Evolutionary conservation across 1,139 yeast genomes (phyloP).

Genomic region (Yamadazyma dendronema): DNA sequence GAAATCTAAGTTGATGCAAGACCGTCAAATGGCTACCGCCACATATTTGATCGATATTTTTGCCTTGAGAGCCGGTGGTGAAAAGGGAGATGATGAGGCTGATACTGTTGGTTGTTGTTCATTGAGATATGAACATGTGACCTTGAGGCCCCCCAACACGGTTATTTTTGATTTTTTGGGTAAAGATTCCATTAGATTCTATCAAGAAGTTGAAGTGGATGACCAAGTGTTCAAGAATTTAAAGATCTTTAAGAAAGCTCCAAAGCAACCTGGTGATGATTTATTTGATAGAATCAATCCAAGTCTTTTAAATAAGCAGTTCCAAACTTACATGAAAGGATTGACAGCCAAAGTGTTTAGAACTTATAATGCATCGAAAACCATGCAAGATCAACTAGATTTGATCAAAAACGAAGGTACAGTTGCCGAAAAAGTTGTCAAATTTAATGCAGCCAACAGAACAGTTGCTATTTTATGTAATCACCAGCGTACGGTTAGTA

Average conservation of each 20-base stretch:
- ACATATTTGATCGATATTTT: slow-evolving; percentile 90
- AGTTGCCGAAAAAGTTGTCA: slow-evolving; percentile 80
- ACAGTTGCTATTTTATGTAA: slow-evolving; percentile 95
- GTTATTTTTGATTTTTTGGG: slow-evolving; percentile 95
- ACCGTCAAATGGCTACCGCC: slow-evolving; percentile 92
- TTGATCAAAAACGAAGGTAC: slow-evolving; percentile 81
- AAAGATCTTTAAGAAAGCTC: slow-evolving; percentile 79
- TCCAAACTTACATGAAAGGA: slow-evolving; percentile 89
- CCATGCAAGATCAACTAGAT: slow-evolving; percentile 94
- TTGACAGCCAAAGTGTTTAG: slow-evolving; percentile 96
- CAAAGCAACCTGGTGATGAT: slow-evolving; percentile 89
- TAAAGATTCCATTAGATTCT: slow-evolving; percentile 90
- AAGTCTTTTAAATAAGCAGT: slow-evolving; percentile 73
- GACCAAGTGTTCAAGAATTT: slow-evolving; percentile 86
- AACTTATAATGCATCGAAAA: slow-evolving; percentile 93
- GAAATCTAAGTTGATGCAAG: slow-evolving; percentile 75
- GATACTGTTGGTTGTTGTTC: slow-evolving; percentile 99
- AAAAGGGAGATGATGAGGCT: slow-evolving; percentile 95
- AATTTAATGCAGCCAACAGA: slow-evolving; percentile 91
- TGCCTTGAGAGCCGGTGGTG: slow-evolving; percentile 98
- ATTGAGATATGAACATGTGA: slow-evolving; percentile 82
- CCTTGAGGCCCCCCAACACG: slow-evolving; percentile 78
- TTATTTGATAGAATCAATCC: slow-evolving; percentile 90
- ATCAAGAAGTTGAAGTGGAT: slow-evolving; percentile 91
- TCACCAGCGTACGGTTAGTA: slow-evolving; percentile 91